Base-by-base conservation (phyloP, 2,329 filamentous ascomycete genomes). In the Penicillium brevicompactum region DNA sequence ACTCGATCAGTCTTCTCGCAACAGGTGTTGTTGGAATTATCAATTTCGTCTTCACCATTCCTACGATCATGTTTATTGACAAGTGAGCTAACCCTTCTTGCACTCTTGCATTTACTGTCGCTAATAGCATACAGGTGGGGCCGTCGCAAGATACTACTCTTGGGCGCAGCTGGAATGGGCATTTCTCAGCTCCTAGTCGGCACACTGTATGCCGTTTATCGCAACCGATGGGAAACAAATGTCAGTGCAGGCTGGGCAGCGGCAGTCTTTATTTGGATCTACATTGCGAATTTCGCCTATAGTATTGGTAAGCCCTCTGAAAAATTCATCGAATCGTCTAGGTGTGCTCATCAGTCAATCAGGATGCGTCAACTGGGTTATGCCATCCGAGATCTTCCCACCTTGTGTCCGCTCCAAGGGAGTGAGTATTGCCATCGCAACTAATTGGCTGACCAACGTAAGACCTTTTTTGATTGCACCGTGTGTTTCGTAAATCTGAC, bases 371-470 rank as follows among this genome's bases (percentile, higher is more conserved):
- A 82, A 84, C 0, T 90, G 88, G 87, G 87, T 89, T 55, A 79
- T 91, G 49, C 80, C 89, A 2, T 83, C 86, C 2, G 87, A 90
- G 71, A 84, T 90, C 44, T 91, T 86, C 84, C 87, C 87, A 0
- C 73, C 90, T 4, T 84, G 82, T 56, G 84, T 84, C 5, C 80
- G 87, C 1, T 82, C 87, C 0, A 88, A 89, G 52, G 65, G 63
- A 16, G 57, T 60, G 13, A 50, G 52, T 18, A 46, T 67, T 11
- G 54, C 55, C 11, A 66, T 61, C n/a, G 52, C 54, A 9, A 47
- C 44, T 11, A 66, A 68, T 49, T 70, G 67, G 67, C 37, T 66
- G 38, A 40, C 40, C 27, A 45, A 56, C 16, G 53, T 55, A 38
- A 46, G 42, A 46, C 2, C 5, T 5, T 84, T 79, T 81, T 76